Conservation (phyloP, 2,329 filamentous ascomycete genomes). For the Cercospora nicotianae region DNA sequence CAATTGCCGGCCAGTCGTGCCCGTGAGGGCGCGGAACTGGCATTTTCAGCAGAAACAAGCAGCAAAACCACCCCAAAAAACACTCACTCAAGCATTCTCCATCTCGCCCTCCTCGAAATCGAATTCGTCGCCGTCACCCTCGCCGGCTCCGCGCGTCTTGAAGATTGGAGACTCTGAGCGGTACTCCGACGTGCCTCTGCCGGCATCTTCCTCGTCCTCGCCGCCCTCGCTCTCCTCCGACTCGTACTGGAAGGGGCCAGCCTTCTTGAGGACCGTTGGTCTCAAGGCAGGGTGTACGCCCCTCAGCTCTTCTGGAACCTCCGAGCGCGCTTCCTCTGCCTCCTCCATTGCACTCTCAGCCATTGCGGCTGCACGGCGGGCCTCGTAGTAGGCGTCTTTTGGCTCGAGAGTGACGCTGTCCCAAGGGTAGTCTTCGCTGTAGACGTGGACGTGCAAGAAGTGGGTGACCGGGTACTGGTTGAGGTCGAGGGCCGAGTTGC, state of each 20-base stretch:
- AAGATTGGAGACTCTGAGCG: slow-evolving; percentile 11
- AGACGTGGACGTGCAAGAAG: slow-evolving; percentile 48
- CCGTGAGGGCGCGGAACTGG: not conserved
- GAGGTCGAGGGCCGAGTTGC: slow-evolving; percentile 44
- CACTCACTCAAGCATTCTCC: not conserved
- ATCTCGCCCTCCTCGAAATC: not conserved
- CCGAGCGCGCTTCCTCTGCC: not conserved
- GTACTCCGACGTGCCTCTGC: not conserved
- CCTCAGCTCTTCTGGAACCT: not conserved
- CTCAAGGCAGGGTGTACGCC: not conserved
- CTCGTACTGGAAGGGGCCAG: slow-evolving; percentile 4
- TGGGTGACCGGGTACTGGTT: slow-evolving; percentile 42
- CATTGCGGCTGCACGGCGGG: not conserved
- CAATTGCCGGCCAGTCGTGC: not conserved
- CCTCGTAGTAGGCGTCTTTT: not conserved
- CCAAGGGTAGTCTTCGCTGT: slow-evolving; percentile 47
- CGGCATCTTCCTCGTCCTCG: not conserved
- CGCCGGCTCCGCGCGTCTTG: slow-evolving; percentile 9
- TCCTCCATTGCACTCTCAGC: not conserved
- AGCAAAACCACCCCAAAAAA: not conserved
- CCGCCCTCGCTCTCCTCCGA: not conserved
- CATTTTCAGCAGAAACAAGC: not conserved
- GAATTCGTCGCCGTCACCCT: slow-evolving; percentile 6
- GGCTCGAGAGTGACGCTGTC: slow-evolving; percentile 5
- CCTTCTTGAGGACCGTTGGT: not conserved